Evolutionary conservation across 1,284 basidiomycete species (phyloP).

Genomic region (Ceratobasidium sp.): DNA sequence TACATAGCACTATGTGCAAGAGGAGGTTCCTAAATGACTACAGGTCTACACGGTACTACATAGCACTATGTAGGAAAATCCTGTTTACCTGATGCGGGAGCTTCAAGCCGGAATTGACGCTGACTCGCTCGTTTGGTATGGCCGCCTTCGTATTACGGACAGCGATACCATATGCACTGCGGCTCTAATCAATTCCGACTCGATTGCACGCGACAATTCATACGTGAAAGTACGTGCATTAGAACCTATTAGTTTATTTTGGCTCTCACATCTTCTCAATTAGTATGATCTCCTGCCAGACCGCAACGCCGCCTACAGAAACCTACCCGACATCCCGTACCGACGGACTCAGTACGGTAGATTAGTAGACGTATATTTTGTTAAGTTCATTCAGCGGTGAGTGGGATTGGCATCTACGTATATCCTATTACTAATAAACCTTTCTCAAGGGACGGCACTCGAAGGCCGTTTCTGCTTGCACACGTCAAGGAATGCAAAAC

Average conservation of each 20-base stretch:
- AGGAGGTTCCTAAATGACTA: too few relatives aligned
- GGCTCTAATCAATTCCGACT: neutral
- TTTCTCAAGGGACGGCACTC: neutral
- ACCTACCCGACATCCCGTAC: neutral
- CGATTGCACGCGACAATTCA: slow-evolving; percentile 22
- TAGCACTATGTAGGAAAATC: too few relatives aligned
- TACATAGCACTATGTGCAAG: too few relatives aligned
- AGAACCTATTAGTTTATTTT: neutral
- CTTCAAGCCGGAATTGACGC: neutral
- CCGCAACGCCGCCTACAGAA: neutral
- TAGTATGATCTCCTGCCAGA: slow-evolving; percentile 34
- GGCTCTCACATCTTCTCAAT: neutral
- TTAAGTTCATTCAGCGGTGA: neutral
- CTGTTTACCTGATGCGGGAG: too few relatives aligned
- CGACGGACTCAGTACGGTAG: slow-evolving; percentile 12
- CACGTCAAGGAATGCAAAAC: slow-evolving; percentile 11
- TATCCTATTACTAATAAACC: neutral
- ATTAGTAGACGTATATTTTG: slow-evolving; percentile 14
- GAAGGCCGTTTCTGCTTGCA: slow-evolving; percentile 15
- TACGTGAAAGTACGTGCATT: slow-evolving; percentile 2
- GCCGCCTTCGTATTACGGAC: slow-evolving; percentile 8
- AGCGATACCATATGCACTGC: slow-evolving; percentile 14
- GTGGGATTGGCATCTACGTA: neutral
- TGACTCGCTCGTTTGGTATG: slow-evolving; percentile 15
- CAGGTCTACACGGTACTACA: too few relatives aligned